phyloP scores from a whole-genome alignment of 306 rosid genomes.

The Rubus parviflorus region DNA sequence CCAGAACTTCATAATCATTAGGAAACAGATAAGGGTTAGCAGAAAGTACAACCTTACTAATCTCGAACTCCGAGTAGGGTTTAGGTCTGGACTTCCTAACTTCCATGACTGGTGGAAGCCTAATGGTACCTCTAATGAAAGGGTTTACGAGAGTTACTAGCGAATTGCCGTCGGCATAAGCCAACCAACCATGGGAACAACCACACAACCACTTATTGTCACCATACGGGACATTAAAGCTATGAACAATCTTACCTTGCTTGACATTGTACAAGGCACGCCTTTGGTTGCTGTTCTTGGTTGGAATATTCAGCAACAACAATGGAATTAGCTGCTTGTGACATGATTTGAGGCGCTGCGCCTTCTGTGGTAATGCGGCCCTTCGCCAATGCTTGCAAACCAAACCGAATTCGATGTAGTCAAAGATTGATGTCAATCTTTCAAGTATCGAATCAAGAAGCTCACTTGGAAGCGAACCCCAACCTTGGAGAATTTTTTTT shows the following conservation, averaged over 20 bases:
- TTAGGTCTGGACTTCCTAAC: neutral
- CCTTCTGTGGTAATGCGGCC: neutral
- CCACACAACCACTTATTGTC: neutral
- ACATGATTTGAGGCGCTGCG: neutral
- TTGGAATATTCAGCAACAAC: neutral
- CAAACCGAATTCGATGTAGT: neutral
- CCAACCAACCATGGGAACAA: conserved; percentile 14
- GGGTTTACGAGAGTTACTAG: conserved; percentile 4
- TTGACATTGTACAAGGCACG: neutral
- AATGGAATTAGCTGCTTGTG: neutral
- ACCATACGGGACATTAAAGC: neutral
- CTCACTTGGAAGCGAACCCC: conserved; percentile 13
- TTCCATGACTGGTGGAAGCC: neutral
- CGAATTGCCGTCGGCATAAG: neutral
- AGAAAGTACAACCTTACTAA: neutral
- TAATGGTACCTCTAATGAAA: neutral
- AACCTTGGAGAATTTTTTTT: neutral
- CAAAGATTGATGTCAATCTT: neutral
- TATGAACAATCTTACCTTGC: neutral
- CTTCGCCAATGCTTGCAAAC: conserved; percentile 12
- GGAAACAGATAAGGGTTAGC: too few species aligned
- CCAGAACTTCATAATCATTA: too few species aligned
- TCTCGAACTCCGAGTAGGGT: neutral
- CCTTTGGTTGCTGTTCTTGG: neutral
- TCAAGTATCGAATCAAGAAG: conserved; percentile 10